A percentile compares a stretch with the other conserved stretches of the same genome.
These are phyloP conservation scores for Salvia splendens DNA, from an alignment of 257 asterid species.

Conservation along the genomic window DNA sequence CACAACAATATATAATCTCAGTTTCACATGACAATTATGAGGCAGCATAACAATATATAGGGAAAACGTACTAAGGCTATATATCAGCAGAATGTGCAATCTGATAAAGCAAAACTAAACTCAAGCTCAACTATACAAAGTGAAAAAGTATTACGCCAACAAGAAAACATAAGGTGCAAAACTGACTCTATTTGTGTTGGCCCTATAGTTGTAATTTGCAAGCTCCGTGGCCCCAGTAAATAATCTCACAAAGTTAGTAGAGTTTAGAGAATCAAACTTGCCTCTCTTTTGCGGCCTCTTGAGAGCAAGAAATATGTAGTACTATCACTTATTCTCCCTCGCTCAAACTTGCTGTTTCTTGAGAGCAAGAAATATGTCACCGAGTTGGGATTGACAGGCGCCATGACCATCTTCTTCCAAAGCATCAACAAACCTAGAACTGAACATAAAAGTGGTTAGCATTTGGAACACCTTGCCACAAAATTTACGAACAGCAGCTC, in stretches of 20 bases:
- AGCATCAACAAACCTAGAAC: conserved; percentile 46
- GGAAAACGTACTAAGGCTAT: no score
- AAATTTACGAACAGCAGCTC: conserved; percentile 82
- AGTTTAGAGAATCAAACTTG: conserved; percentile 6
- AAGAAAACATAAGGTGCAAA: not conserved
- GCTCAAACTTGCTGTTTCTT: conserved; percentile 37
- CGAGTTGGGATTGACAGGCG: conserved; percentile 71
- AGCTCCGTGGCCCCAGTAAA: no score
- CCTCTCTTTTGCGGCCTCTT: not conserved
- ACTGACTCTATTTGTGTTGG: not conserved
- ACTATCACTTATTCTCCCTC: not conserved
- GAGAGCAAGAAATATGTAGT: no score
- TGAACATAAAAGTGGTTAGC: conserved; percentile 41
- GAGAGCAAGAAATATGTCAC: conserved; percentile 55
- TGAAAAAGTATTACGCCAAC: not conserved
- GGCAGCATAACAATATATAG: no score
- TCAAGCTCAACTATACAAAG: not conserved
- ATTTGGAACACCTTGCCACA: conserved; percentile 74
- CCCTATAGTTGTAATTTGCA: no score
- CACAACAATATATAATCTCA: no score
- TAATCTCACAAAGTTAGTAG: not conserved
- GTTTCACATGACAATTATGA: no score
- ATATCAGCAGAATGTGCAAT: no score
- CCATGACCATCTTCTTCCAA: conserved; percentile 59
- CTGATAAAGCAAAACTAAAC: no score